phyloP scores from a whole-genome alignment of 2,329 filamentous ascomycete species.

The Ophiostoma quercus region DNA sequence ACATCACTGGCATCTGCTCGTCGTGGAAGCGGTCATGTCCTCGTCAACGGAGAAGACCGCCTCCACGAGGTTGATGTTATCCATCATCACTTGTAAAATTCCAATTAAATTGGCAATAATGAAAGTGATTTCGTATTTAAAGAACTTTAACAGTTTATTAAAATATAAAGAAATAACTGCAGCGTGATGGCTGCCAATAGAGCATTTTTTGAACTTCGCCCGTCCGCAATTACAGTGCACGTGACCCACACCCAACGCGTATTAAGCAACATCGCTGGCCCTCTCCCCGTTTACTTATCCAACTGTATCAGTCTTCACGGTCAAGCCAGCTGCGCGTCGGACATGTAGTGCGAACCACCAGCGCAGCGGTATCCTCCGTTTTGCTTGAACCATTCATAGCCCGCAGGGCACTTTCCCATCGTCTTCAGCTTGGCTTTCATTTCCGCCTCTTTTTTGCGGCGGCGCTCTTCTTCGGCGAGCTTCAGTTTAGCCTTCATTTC shows the following conservation, averaged over 20 bases:
- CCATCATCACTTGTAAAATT: not conserved
- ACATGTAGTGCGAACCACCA: constrained; percentile 15
- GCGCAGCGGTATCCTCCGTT: constrained; percentile 7
- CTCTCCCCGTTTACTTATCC: too few relatives aligned
- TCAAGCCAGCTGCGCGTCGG: constrained; percentile 1
- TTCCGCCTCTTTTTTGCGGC: constrained; percentile 38
- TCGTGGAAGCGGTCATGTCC: not conserved
- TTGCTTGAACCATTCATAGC: constrained; percentile 36
- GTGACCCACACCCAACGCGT: too few relatives aligned
- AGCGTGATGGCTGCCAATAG: too few relatives aligned
- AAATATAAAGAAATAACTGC: too few relatives aligned
- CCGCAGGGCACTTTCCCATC: constrained; percentile 52
- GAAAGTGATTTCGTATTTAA: too few relatives aligned
- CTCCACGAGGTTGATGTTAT: not conserved
- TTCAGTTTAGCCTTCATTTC: constrained; percentile 42
- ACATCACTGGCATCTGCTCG: not conserved
- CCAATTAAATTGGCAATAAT: too few relatives aligned
- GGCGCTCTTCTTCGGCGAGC: constrained; percentile 39
- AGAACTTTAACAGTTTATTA: not conserved
- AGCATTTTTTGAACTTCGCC: too few relatives aligned
- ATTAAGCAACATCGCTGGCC: too few relatives aligned
- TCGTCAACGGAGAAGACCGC: constrained; percentile 1
- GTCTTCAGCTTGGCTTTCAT: constrained; percentile 41
- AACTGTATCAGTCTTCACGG: too few relatives aligned
- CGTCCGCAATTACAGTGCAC: too few relatives aligned